phyloP scores from a whole-genome alignment of 2,329 filamentous ascomycete genomes.

The Lasiodiplodia hormozganensis region DNA sequence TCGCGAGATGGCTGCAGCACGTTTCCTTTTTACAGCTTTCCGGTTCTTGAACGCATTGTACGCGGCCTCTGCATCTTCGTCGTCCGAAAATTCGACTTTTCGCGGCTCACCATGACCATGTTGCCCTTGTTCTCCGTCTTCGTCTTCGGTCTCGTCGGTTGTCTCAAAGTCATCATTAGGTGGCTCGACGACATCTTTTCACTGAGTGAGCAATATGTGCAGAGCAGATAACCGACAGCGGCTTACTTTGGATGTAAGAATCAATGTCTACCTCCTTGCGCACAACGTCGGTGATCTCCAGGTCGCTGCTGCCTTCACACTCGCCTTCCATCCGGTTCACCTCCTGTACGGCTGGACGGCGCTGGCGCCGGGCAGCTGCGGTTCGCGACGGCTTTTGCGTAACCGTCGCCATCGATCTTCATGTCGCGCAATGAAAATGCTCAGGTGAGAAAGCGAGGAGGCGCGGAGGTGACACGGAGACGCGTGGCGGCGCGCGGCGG shows the following conservation, averaged over 20 bases:
- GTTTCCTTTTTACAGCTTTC: constrained; percentile 61
- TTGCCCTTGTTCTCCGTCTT: background rate
- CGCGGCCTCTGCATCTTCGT: constrained; percentile 61
- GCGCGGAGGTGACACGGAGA: background rate
- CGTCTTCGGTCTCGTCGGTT: background rate
- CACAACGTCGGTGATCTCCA: constrained; percentile 49
- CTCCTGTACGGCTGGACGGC: background rate
- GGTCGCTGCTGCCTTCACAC: constrained; percentile 40
- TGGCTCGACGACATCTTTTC: constrained; percentile 7
- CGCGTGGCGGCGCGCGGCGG: constrained; percentile 9
- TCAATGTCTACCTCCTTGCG: constrained; percentile 40
- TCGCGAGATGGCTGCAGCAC: constrained; percentile 49
- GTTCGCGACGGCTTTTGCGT: constrained; percentile 13
- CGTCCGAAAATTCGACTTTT: constrained; percentile 49
- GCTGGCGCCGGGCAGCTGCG: background rate
- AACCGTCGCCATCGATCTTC: constrained; percentile 10
- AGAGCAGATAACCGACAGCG: background rate
- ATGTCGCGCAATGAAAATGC: background rate
- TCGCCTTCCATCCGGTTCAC: constrained; percentile 31
- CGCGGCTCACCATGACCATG: background rate
- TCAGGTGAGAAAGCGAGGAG: background rate
- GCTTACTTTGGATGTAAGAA: constrained; percentile 42
- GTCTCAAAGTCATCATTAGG: constrained; percentile 4
- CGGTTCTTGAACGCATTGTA: constrained; percentile 71
- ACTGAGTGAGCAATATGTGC: background rate